These are phyloP conservation scores for Phialophora chinensis DNA, from an alignment of 2,329 filamentous ascomycete species.

Conservation along the genomic window DNA sequence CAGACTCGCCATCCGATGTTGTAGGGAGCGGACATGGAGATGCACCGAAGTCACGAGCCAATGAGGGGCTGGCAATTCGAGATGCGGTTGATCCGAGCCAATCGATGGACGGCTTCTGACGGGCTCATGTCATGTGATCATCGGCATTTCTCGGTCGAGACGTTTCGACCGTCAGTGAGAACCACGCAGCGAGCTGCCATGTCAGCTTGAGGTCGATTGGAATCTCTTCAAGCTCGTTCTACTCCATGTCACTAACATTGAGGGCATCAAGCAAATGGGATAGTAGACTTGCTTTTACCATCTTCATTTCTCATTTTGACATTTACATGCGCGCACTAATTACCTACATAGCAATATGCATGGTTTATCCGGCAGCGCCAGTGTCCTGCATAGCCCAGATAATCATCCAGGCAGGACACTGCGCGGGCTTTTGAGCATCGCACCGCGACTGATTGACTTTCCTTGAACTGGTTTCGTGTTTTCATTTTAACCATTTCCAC, in stretches of 20 bases:
- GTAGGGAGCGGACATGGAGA: not conserved
- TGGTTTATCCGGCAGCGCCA: constrained; percentile 16
- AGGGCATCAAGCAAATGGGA: not conserved
- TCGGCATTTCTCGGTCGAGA: constrained; percentile 15
- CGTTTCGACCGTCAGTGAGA: not conserved
- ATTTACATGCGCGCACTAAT: constrained; percentile 2
- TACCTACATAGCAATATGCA: constrained; percentile 11
- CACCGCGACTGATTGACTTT: not conserved
- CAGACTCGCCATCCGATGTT: not conserved
- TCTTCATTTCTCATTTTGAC: constrained; percentile 5
- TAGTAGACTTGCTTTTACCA: not conserved
- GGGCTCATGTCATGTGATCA: not conserved
- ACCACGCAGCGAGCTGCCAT: not conserved
- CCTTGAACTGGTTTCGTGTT: not conserved
- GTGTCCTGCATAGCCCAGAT: constrained; percentile 6
- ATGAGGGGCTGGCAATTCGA: not conserved
- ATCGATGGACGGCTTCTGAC: not conserved
- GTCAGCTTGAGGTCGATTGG: too few relatives aligned
- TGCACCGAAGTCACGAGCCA: not conserved
- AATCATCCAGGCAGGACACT: not conserved
- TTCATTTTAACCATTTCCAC: constrained; percentile 1
- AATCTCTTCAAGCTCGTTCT: not conserved
- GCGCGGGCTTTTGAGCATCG: not conserved
- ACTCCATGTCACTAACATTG: not conserved
- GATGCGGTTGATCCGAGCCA: not conserved